Percentiles rank a stretch among this genome's conserved stretches.
Evolutionary conservation across 306 rosid species (phyloP).

Genomic region (Cicer pinnatifidum): DNA sequence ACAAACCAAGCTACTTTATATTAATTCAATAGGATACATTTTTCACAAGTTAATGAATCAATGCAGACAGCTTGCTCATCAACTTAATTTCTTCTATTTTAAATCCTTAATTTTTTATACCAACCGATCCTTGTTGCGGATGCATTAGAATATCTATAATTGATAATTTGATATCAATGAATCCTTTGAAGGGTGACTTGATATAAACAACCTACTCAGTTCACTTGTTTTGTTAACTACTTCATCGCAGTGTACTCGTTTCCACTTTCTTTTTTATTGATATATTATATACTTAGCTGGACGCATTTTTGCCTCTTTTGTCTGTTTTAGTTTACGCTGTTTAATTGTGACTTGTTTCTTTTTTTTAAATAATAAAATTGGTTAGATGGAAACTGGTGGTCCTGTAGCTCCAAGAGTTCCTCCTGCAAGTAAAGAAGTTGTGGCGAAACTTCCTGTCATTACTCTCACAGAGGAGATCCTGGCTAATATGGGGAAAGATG

Average conservation of each 20-base stretch:
- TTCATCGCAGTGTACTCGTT: slow-evolving; percentile 14
- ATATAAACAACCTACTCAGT: slow-evolving; percentile 21
- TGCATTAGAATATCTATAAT: slow-evolving; percentile 1
- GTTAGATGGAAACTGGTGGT: slow-evolving; percentile 59
- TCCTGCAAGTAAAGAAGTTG: slow-evolving; percentile 95
- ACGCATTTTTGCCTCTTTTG: slow-evolving; percentile 9
- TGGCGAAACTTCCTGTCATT: slow-evolving; percentile 82
- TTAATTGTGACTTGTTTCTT: neutral
- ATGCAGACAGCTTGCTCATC: neutral
- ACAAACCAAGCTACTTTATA: slow-evolving; percentile 30
- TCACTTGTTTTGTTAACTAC: slow-evolving; percentile 19
- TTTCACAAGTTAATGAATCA: slow-evolving; percentile 20
- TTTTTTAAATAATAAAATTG: neutral
- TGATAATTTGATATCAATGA: neutral
- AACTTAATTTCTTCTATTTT: neutral
- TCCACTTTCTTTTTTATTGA: slow-evolving; percentile 20
- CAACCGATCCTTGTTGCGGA: neutral
- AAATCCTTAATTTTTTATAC: slow-evolving; percentile 6
- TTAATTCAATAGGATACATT: slow-evolving; percentile 28
- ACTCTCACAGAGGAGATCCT: slow-evolving; percentile 72
- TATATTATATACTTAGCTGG: neutral
- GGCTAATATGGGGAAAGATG: slow-evolving; percentile 71
- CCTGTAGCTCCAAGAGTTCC: slow-evolving; percentile 69
- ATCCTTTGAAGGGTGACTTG: slow-evolving; percentile 5
- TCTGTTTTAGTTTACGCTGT: slow-evolving; percentile 23